A percentile compares a stretch with the other conserved stretches of the same genome.
Evolutionary conservation across 176 grass and related monocot genomes (phyloP).

Genomic region (Hordeum marinum): DNA sequence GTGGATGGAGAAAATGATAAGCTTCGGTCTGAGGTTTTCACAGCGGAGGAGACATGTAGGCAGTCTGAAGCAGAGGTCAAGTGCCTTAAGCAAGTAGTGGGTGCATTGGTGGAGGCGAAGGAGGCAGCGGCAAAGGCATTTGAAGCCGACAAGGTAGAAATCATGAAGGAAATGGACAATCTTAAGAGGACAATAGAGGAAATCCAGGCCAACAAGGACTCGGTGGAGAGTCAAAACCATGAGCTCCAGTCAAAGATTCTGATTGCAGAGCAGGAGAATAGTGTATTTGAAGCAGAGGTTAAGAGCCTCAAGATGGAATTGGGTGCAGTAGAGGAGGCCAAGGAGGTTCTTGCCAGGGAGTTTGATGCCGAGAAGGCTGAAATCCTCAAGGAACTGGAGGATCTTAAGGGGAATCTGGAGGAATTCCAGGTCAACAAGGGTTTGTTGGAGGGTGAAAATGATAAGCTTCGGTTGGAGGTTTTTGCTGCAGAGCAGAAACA

Average conservation of each 20-base stretch:
- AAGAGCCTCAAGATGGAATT: constrained; percentile 2
- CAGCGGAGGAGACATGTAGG: background rate
- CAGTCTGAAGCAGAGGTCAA: constrained; percentile 11
- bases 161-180: background rate
- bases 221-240: background rate
- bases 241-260: background rate
- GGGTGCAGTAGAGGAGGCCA: constrained; percentile 12
- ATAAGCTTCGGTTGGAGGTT: background rate
- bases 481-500: background rate
- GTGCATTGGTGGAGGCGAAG: constrained; percentile 18
- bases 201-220: background rate
- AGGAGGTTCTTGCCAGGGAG: background rate
- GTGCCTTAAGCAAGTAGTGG: background rate
- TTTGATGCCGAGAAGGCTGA: constrained; percentile 2
- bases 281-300: constrained; percentile 4
- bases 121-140: background rate
- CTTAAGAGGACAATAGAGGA: background rate
- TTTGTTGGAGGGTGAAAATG: background rate
- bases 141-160: background rate
- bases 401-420: background rate
- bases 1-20: constrained; percentile 3
- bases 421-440: background rate
- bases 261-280: background rate
- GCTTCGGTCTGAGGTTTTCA: background rate
- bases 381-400: background rate